Conservation (phyloP, 225 moss, liverwort and hornwort species). For the Neckera pumila region DNA sequence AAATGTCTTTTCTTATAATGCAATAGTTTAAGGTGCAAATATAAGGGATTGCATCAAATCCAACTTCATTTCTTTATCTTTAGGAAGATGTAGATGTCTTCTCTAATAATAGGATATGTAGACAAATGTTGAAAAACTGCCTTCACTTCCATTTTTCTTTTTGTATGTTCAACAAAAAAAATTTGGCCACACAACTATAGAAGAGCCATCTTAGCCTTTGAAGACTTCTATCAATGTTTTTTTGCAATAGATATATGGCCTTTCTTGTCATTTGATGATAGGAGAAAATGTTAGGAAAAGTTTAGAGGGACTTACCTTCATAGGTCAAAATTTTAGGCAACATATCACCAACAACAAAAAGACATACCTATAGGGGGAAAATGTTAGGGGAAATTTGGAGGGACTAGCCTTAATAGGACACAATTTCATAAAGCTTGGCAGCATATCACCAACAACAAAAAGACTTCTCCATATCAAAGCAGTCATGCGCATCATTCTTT, state of each 20-base stretch:
- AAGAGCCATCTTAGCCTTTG: too few species aligned
- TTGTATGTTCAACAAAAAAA: too few species aligned
- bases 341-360: too few species aligned
- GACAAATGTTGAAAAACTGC: accelerated
- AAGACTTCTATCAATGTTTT: not conserved
- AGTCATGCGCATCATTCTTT: too few species aligned
- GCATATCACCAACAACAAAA: not conserved
- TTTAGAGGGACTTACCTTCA: too few species aligned
- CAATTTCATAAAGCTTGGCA: too few species aligned
- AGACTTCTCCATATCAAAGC: not conserved
- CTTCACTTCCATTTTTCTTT: not conserved
- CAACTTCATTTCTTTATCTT: not conserved
- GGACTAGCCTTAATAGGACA: too few species aligned
- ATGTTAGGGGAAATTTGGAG: too few species aligned
- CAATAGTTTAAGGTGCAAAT: not conserved
- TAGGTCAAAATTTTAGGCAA: too few species aligned
- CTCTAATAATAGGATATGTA: not conserved
- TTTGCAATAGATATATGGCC: accelerated
- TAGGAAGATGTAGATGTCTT: not conserved
- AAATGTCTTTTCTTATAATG: not conserved
- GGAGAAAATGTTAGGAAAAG: too few species aligned
- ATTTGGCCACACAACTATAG: too few species aligned
- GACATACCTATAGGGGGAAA: too few species aligned
- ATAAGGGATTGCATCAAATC: not conserved
- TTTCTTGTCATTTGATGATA: not conserved